A percentile compares a stretch with the other conserved stretches of the same genome.
Evolutionary conservation across 2,329 filamentous ascomycete genomes (phyloP).

Genomic region (Aspergillus calidoustus): DNA sequence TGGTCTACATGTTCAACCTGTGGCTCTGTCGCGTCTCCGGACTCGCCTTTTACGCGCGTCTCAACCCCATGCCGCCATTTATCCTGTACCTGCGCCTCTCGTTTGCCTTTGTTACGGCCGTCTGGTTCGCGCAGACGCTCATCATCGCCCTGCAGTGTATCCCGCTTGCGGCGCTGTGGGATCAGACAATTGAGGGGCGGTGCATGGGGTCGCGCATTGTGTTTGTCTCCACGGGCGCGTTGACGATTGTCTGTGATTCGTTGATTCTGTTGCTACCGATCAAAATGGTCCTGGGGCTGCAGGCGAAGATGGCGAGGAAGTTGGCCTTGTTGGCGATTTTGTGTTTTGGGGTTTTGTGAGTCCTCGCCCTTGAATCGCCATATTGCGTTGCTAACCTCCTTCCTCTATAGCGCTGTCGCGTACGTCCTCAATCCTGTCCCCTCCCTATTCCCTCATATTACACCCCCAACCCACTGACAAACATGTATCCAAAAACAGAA

Average conservation of each 20-base stretch:
- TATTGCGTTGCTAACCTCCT: neutral
- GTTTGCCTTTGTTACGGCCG: slow-evolving; percentile 24
- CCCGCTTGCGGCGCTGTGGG: slow-evolving; percentile 25
- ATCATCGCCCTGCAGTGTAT: slow-evolving; percentile 29
- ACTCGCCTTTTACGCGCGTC: slow-evolving; percentile 26
- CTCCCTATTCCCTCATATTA: too few species aligned
- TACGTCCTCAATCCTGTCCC: neutral
- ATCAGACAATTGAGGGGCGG: slow-evolving; percentile 6
- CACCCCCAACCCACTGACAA: too few species aligned
- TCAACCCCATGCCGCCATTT: slow-evolving; percentile 27
- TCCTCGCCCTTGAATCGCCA: neutral
- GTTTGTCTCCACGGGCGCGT: slow-evolving; percentile 21
- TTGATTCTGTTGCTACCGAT: slow-evolving; percentile 24
- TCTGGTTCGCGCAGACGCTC: slow-evolving; percentile 24
- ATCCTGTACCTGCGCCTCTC: slow-evolving; percentile 13
- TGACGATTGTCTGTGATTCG: slow-evolving; percentile 27
- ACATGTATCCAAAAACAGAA: slow-evolving; percentile 4
- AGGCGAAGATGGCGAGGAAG: slow-evolving; percentile 25
- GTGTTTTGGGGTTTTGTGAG: slow-evolving; percentile 26
- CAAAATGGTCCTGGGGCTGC: slow-evolving; percentile 23
- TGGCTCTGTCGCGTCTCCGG: slow-evolving; percentile 28
- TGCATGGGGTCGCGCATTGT: slow-evolving; percentile 23
- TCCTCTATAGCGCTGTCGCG: slow-evolving; percentile 12
- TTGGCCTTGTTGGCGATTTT: slow-evolving; percentile 14
- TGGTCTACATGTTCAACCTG: slow-evolving; percentile 26